Conservation (phyloP, 2,329 filamentous ascomycete genomes). For the Ophiocordyceps australis region DNA sequence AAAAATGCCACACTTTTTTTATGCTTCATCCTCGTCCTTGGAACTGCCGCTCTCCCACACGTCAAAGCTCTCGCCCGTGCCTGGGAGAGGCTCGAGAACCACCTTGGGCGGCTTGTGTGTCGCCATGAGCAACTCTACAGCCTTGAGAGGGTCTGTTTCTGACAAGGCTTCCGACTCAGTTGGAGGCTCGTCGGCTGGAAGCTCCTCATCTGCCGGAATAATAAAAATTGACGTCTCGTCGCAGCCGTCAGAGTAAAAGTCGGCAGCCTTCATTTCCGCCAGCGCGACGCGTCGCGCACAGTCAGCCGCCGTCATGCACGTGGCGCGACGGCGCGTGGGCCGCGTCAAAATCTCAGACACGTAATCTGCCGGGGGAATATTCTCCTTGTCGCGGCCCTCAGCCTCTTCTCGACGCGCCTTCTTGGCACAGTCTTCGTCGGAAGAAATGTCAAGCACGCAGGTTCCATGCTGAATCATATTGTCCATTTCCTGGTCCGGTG, state of each 20-base stretch:
- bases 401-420: slow-evolving; percentile 31
- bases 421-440: slow-evolving; percentile 58
- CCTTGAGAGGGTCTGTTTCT: slow-evolving; percentile 3
- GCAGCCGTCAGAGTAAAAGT: slow-evolving; percentile 50
- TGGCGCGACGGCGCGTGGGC: slow-evolving; percentile 13
- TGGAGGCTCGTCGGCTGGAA: slow-evolving; percentile 10
- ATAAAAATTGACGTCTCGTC: slow-evolving; percentile 44
- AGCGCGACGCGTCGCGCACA: slow-evolving; percentile 47
- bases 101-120: slow-evolving; percentile 21
- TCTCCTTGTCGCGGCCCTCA: slow-evolving; percentile 72
- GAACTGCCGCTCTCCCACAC: slow-evolving; percentile 54
- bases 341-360: slow-evolving; percentile 47
- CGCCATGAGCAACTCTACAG: slow-evolving; percentile 18
- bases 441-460: slow-evolving; percentile 71
- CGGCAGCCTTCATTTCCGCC: slow-evolving; percentile 45
- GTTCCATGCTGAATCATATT: slow-evolving; percentile 88
- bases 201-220: slow-evolving; percentile 40
- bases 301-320: slow-evolving; percentile 41
- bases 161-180: slow-evolving; percentile 3
- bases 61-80: slow-evolving; percentile 42
- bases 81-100: slow-evolving; percentile 36
- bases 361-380: slow-evolving; percentile 59
- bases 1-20: no score
- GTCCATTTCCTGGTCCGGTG: slow-evolving; percentile 74
- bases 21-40: slow-evolving; percentile 32